Base-by-base conservation (phyloP, 345 rosid genomes). In the Camelina laxa region DNA sequence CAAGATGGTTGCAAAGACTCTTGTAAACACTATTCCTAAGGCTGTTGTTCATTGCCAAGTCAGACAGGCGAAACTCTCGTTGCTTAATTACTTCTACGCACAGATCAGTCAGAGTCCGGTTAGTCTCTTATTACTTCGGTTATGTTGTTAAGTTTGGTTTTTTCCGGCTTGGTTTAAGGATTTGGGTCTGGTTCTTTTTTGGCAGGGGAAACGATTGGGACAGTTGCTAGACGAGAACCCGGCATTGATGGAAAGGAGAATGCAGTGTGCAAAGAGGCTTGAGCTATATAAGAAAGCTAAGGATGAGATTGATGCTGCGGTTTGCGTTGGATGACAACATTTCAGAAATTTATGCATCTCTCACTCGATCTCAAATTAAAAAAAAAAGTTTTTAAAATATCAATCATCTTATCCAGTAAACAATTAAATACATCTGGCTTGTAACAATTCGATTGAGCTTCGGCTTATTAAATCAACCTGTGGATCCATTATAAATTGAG, bases 1-100 rank as follows among this genome's bases (percentile, higher is more conserved):
- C 24, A 85, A 74, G 35, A 91, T 91, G 92, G 94, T 91, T 27
- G 70, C 97, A 42, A 85, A 85, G 20, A 88, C 92, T 9, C 87
- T 91, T 33, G 86, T 78, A 59, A 84, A 60, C 72, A 84, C 87
- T 35, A 80, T 91, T 76, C 97, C 97, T 2, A 91, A 91, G 80
- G 93, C 91, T 5, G 84, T 87, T 61, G 93, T 88, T 47, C 76
- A 87, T 75, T 91, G 97, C 65, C 97, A 91, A 73, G 97, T 91
- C 19, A 83, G 80, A 81, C 89, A 87, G 74, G 97, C 97, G 31
- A 91, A 87, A 70, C 79, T 75, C 33, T 82, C 88, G 9, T 80
- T 91, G 79, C 86, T 88, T 7, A 80, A 80, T 65, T 69, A 82
- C 84, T 88, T 91, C 84, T 88, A 91, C 79, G 58, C 82, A 39